Evolutionary conservation across 768 basidiomycete species (phyloP), one percentile per base, ranked within the genome.

Genomic region (Cystobasidiopsis lactophilus): DNA sequence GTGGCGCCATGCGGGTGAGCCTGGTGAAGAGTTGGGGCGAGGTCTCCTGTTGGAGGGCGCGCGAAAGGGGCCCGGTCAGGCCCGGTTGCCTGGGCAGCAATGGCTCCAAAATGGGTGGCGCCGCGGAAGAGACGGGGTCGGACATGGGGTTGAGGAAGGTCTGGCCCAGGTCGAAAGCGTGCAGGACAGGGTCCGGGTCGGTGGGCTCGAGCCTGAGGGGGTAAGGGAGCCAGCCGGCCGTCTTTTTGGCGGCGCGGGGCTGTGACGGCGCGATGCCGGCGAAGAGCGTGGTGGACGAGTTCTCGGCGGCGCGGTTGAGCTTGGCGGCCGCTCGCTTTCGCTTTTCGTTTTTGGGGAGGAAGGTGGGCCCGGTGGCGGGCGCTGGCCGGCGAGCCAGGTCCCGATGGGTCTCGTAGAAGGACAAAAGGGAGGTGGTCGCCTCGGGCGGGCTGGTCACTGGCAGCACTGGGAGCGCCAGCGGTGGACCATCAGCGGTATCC

Each of bases 1-100:
- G 62, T 13, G 60, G 62, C 5, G 60, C 62, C 37, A 63, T 58
- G 13, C 62, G 44, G 0, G 53, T 56, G 19, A 59, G 46, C 5
- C 62, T 54, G 18, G 39, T 39, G 51, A 63, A 63, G 40, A 63
- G 50, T 23, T 30, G 23, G 18, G 14, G 45, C 4, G 45, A 47
- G 30, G 45, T 21, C 10, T 13, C 11, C 10, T 23, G 16, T 4
- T 4, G 14, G 16, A 47, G 30, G 14, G 14, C 21, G 14, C 23
- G 23, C 23, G 26, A 24, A 4, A 47, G 45, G 45, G 14, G 16
- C 14, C 21, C 14, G 14, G 45, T 26, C 16, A 23, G 23, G 30
- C 45, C 26, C 16, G 16, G 14, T 9, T 13, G 26, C 10, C 23
- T 23, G 18, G 45, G 45, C 9, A 47, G 9, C 5, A 47, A 9